Conservation (phyloP, 768 basidiomycete genomes). For the Nidularia sp. region DNA sequence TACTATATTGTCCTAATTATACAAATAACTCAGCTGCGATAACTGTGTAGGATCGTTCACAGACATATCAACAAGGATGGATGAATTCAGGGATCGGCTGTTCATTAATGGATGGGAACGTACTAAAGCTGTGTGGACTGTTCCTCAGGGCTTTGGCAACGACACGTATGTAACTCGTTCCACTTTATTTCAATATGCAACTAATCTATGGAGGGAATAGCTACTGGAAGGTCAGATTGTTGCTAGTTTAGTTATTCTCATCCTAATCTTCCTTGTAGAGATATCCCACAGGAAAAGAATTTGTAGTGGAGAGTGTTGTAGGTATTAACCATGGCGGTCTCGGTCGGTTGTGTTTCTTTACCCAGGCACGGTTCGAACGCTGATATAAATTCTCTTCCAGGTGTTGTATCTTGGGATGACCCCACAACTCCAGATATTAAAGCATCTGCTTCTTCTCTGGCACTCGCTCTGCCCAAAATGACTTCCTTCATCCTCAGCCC, state of each 20-base stretch:
- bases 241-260: conserved; percentile 31
- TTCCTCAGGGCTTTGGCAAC: conserved; percentile 75
- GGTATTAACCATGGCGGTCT: conserved; percentile 69
- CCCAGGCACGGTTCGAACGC: neutral
- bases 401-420: conserved; percentile 51
- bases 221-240: conserved; percentile 29
- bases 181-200: neutral
- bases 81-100: conserved; percentile 56
- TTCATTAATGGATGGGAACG: conserved; percentile 65
- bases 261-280: conserved; percentile 19
- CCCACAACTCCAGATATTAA: conserved; percentile 53
- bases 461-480: conserved; percentile 38
- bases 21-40: conserved; percentile 31
- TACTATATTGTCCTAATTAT: neutral
- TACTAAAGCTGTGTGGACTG: conserved; percentile 72
- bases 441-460: conserved; percentile 43
- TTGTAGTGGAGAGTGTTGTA: conserved; percentile 58
- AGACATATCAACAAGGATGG: conserved; percentile 66
- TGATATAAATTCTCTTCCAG: conserved; percentile 9
- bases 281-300: conserved; percentile 66
- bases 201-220: neutral
- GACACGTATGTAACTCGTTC: conserved; percentile 33
- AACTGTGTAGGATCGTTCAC: conserved; percentile 68
- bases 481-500: conserved; percentile 43
- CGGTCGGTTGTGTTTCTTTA: conserved; percentile 29